Conservation (phyloP, 805 yeast species). For the Hanseniaspora lachancei region DNA sequence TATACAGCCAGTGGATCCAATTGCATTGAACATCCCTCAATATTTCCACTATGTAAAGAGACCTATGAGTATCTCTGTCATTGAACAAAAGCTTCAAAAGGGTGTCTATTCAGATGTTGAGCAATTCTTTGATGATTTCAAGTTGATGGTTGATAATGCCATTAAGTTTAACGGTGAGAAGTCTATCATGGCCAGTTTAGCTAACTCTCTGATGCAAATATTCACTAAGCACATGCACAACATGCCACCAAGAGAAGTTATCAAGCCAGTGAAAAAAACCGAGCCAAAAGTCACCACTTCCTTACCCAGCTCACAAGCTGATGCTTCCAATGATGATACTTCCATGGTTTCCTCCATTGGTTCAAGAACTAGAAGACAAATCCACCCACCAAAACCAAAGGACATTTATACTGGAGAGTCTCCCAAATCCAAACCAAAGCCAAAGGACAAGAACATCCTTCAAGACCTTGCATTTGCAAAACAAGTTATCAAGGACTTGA, state of each 20-base stretch:
- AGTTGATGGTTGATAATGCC: constrained; percentile 75
- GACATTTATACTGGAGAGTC: constrained; percentile 77
- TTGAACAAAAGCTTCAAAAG: constrained; percentile 61
- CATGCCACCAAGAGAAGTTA: constrained; percentile 57
- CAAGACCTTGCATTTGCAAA: constrained; percentile 80
- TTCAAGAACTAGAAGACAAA: constrained; percentile 82
- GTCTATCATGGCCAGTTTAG: constrained; percentile 82
- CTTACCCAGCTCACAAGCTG: constrained; percentile 8
- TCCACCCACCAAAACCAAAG: constrained; percentile 91
- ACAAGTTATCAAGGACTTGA: constrained; percentile 67
- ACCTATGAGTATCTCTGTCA: constrained; percentile 91
- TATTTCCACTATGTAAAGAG: constrained; percentile 69
- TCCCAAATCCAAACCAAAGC: constrained; percentile 33
- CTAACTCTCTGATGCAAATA: constrained; percentile 73
- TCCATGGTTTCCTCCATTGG: constrained; percentile 64
- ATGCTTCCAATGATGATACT: constrained; percentile 28
- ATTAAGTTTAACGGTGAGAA: constrained; percentile 71
- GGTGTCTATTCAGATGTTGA: constrained; percentile 62
- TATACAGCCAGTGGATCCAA: constrained; percentile 76
- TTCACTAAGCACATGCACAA: constrained; percentile 87
- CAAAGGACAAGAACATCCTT: constrained; percentile 81
- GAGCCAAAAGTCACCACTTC: constrained; percentile 11
- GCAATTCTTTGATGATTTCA: constrained; percentile 63
- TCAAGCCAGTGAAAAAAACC: constrained; percentile 17
- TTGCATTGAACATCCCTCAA: constrained; percentile 77